Percentiles rank a stretch among this genome's conserved stretches.
Conservation (phyloP, 352 stramenopile species). For the Globisporangium cystogenes region DNA sequence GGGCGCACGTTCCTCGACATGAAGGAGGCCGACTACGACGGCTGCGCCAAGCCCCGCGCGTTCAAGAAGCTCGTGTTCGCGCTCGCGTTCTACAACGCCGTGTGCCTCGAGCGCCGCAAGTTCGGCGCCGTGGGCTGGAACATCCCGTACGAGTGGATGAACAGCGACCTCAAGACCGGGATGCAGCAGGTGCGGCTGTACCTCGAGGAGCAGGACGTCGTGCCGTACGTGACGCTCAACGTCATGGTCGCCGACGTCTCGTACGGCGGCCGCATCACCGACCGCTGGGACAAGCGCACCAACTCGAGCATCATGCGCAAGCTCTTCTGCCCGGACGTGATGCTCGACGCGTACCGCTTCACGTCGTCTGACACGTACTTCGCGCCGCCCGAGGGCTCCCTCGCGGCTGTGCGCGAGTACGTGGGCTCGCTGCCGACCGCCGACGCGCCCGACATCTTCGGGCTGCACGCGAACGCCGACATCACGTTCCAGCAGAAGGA, state of each 20-base stretch:
- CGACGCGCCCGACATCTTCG: slow-evolving; percentile 89
- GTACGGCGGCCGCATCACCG: slow-evolving; percentile 93
- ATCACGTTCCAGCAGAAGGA: slow-evolving; percentile 95
- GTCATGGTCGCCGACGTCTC: slow-evolving; percentile 95
- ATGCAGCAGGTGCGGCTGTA: slow-evolving; percentile 92
- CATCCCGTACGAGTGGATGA: slow-evolving; percentile 97
- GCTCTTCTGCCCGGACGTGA: slow-evolving; percentile 82
- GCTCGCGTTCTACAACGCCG: slow-evolving; percentile 93
- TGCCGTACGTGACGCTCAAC: slow-evolving; percentile 94
- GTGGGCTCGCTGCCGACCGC: slow-evolving; percentile 75
- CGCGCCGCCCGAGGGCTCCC: slow-evolving; percentile 55
- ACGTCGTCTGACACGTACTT: slow-evolving; percentile 74
- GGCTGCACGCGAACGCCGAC: slow-evolving; percentile 91
- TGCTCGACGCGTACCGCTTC: slow-evolving; percentile 88
- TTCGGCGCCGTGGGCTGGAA: slow-evolving; percentile 95
- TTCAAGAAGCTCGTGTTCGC: slow-evolving; percentile 92
- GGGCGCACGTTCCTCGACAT: slow-evolving; percentile 92
- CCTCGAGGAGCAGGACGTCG: slow-evolving; percentile 89
- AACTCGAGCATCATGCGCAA: slow-evolving; percentile 94
- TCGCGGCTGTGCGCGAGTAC: slow-evolving; percentile 74
- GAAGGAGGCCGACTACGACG: slow-evolving; percentile 87
- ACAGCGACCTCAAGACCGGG: slow-evolving; percentile 92
- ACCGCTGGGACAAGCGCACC: slow-evolving; percentile 92
- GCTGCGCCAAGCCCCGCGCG: slow-evolving; percentile 76
- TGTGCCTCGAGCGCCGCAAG: slow-evolving; percentile 92